phyloP scores from a whole-genome alignment of 768 basidiomycete genomes.

The Imleria badia region DNA sequence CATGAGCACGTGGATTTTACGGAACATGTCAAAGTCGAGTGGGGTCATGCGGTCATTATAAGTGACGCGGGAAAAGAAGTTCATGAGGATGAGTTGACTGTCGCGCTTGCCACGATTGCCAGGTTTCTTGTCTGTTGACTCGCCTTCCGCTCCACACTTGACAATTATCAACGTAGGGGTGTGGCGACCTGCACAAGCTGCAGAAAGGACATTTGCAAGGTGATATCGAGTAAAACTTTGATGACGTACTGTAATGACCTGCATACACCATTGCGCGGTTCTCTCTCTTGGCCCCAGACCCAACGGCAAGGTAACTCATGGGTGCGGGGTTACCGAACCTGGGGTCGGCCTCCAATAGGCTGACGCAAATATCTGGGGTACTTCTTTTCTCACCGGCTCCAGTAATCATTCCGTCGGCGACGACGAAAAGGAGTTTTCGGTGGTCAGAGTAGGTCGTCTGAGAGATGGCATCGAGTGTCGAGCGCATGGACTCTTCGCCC shows the following conservation, averaged over 20 bases:
- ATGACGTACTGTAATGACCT: constrained; percentile 91
- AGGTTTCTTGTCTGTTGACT: constrained; percentile 87
- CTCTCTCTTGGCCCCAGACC: constrained; percentile 82
- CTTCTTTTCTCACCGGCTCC: constrained; percentile 94
- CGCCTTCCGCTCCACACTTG: constrained; percentile 91
- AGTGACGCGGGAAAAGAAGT: constrained; percentile 98
- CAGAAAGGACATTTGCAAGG: constrained; percentile 3
- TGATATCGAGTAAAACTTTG: not conserved
- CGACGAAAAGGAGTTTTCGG: constrained; percentile 88
- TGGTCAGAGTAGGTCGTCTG: constrained; percentile 87
- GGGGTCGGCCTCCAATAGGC: constrained; percentile 87
- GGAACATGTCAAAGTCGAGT: constrained; percentile 96
- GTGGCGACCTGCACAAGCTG: constrained; percentile 80
- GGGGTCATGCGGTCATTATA: constrained; percentile 99
- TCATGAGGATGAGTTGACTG: constrained; percentile 98
- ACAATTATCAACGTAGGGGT: constrained; percentile 94
- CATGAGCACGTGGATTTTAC: constrained; percentile 94
- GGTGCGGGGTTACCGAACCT: constrained; percentile 95
- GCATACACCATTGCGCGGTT: constrained; percentile 99
- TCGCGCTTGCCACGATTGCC: constrained; percentile 99
- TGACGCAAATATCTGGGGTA: constrained; percentile 96
- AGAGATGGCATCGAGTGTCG: constrained; percentile 93
- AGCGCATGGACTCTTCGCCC: constrained; percentile 87
- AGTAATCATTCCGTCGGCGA: constrained; percentile 99
- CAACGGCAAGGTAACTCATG: constrained; percentile 92